Conservation (phyloP, 1,284 basidiomycete species). For the Cutaneotrichosporon sp. region DNA sequence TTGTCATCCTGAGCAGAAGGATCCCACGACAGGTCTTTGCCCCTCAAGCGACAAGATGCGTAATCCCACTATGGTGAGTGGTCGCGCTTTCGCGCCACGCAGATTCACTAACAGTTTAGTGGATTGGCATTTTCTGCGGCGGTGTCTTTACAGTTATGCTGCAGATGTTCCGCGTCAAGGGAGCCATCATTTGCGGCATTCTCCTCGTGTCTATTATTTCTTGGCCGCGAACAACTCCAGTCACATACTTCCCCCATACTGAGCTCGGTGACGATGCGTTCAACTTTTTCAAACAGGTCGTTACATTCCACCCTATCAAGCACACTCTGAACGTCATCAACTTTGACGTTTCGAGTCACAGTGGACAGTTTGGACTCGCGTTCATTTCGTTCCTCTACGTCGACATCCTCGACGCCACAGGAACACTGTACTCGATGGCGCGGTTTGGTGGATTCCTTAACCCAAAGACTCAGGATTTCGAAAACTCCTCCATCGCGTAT, state of each 20-base stretch:
- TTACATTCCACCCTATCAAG: constrained; percentile 37
- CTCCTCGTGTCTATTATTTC: constrained; percentile 79
- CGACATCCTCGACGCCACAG: constrained; percentile 62
- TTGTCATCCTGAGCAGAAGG: constrained; percentile 51
- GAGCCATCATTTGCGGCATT: constrained; percentile 53
- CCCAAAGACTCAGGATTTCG: constrained; percentile 78
- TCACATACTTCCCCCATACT: constrained; percentile 79
- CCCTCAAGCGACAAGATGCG: constrained; percentile 53
- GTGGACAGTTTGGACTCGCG: constrained; percentile 16
- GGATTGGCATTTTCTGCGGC: constrained; percentile 83
- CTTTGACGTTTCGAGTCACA: constrained; percentile 13
- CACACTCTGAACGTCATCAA: constrained; percentile 15
- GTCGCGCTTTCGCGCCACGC: no score
- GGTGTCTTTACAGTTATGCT: constrained; percentile 74
- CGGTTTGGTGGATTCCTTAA: constrained; percentile 85
- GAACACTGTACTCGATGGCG: constrained; percentile 85
- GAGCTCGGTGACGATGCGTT: constrained; percentile 64
- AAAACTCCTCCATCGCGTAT: constrained; percentile 77
- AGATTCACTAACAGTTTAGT: constrained; percentile 52
- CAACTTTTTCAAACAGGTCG: constrained; percentile 81
- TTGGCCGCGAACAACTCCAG: constrained; percentile 73
- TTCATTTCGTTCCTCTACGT: constrained; percentile 70
- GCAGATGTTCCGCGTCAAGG: constrained; percentile 79
- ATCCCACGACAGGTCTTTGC: constrained; percentile 56
- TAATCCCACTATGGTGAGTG: constrained; percentile 16